Evolutionary conservation across 2,329 filamentous ascomycete genomes (phyloP).

Genomic region (Cladophialophora yegresii): DNA sequence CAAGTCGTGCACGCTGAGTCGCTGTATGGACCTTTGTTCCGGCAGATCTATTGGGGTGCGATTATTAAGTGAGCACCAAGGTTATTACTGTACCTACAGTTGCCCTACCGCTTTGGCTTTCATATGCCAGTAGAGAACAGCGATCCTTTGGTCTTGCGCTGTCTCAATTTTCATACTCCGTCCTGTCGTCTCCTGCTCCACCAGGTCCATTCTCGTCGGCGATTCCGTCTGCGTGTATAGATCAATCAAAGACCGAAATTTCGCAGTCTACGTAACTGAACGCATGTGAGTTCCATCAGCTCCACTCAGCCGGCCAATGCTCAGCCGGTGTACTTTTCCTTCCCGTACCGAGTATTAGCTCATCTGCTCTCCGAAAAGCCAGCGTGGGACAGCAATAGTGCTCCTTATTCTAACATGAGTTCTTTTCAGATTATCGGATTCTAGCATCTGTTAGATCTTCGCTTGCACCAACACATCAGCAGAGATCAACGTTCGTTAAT

Average conservation of each 20-base stretch:
- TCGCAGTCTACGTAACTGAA: constrained; percentile 23
- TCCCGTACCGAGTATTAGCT: constrained; percentile 32
- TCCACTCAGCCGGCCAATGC: constrained; percentile 22
- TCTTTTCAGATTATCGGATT: constrained; percentile 18
- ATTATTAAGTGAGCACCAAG: constrained; percentile 18
- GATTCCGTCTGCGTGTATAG: constrained; percentile 17
- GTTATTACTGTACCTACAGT: constrained; percentile 18
- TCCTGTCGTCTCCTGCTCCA: constrained; percentile 19
- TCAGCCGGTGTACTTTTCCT: constrained; percentile 3
- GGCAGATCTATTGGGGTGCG: background rate
- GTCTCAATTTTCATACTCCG: constrained; percentile 20
- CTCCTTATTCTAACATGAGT: constrained; percentile 22
- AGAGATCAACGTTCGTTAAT: constrained; percentile 26
- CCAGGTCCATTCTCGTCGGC: constrained; percentile 17
- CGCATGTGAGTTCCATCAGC: constrained; percentile 21
- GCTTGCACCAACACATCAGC: background rate
- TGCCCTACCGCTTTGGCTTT: constrained; percentile 20
- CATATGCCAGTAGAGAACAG: constrained; percentile 23
- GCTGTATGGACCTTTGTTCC: background rate
- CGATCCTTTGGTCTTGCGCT: constrained; percentile 14
- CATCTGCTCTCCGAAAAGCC: constrained; percentile 15
- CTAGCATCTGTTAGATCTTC: constrained; percentile 11
- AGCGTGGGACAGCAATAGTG: background rate
- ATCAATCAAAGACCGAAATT: constrained; percentile 16
- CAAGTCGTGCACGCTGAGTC: background rate